Conservation (phyloP, 305 asterid species). For the Solanum hybrid region DNA sequence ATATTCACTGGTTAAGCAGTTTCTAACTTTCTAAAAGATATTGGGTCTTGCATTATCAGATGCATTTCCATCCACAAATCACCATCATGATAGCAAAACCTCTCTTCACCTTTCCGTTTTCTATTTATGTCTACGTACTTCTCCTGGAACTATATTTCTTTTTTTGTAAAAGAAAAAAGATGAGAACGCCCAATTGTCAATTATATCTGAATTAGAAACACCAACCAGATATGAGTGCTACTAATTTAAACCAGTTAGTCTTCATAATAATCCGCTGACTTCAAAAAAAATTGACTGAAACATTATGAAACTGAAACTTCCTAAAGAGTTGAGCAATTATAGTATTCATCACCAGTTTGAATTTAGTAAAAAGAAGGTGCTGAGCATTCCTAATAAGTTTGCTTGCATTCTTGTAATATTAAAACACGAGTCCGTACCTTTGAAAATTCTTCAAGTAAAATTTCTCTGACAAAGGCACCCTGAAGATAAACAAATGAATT, state of each 20-base stretch:
- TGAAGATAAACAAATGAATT: slow-evolving; percentile 24
- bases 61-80: not conserved
- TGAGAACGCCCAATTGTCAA: not conserved
- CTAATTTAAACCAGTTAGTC: not conserved
- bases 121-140: not conserved
- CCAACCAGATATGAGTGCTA: not conserved
- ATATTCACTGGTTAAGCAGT: not conserved
- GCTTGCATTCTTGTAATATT: not conserved
- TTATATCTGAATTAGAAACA: not conserved
- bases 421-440: slow-evolving; percentile 46
- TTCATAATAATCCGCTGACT: not conserved
- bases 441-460: slow-evolving; percentile 69
- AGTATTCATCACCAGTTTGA: not conserved
- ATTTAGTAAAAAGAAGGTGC: not conserved
- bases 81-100: not conserved
- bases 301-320: not conserved
- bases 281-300: not conserved
- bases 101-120: not conserved
- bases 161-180: not conserved
- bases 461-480: slow-evolving; percentile 79
- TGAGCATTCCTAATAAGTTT: not conserved
- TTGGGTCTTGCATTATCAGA: not conserved
- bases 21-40: not conserved
- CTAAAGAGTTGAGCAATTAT: not conserved
- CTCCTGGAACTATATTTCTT: not conserved